Base-by-base conservation (phyloP, 2,329 filamentous ascomycete genomes). In the Monosporascus sp. region DNA sequence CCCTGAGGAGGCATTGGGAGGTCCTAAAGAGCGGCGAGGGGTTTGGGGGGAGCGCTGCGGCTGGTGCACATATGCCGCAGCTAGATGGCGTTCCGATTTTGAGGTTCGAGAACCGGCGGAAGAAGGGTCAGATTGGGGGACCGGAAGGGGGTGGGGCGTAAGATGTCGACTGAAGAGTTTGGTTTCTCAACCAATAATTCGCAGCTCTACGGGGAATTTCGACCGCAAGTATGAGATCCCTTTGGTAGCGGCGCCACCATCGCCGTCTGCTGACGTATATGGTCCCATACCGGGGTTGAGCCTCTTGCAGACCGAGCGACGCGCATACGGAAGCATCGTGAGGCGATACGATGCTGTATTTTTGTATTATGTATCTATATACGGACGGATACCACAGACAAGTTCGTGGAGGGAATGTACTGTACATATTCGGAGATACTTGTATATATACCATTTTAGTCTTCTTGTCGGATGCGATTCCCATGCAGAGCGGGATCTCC, bases 1-100 rank as follows among this genome's bases (percentile, higher is more conserved):
- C 76, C 62, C 72, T 89, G 51, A 82, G 77, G 52, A 83, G 70
- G 64, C 88, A 89, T 72, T 89, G 86, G 61, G 82, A 85, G 49
- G 79, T 82, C 66, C 82, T 90, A 69, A 71, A 59, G 50, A 57
- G 62, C 36, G 56, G 50, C 17, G 47, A 55, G 38, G 51, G 56
- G 9, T 37, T 57, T 14, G 45, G 35, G 7, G 47, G 36, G 35
- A 39, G 7, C 22, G 56, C 35, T 20, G 35, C 2, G 24, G 31
- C 31, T 35, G 53, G 54, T 41, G 52, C 48, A 15, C 9, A 27
- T n/a, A 46, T 46, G 20, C 11, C 22, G 17, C 22, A 46, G 22
- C 11, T 46, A 8, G 43, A 27, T 11, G 43, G 43, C 20, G 46
- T 63, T 25, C 58, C 62, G 31, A 54, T 53, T 5, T 39, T 65